Conservation (phyloP, 371 early-diverging fungal genomes). For the Mucor indicus region DNA sequence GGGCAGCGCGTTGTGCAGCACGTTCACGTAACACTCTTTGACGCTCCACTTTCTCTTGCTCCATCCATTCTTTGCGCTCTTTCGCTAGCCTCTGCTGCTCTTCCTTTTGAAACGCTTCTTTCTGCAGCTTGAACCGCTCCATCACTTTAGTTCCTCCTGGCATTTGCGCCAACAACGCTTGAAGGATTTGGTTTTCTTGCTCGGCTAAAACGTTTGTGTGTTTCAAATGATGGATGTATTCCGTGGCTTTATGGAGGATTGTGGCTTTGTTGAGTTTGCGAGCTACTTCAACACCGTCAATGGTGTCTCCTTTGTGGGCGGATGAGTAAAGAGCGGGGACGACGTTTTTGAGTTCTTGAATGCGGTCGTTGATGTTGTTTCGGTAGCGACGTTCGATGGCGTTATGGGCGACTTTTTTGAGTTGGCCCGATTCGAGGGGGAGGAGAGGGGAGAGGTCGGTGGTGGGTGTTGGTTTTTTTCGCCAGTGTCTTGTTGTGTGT, state of each 20-base stretch:
- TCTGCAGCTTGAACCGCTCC: slow-evolving; percentile 9
- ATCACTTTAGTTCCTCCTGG: slow-evolving; percentile 40
- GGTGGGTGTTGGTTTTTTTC: neutral
- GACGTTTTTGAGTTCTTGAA: slow-evolving; percentile 71
- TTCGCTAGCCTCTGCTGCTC: slow-evolving; percentile 2
- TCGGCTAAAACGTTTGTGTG: slow-evolving; percentile 42
- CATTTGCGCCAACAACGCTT: slow-evolving; percentile 36
- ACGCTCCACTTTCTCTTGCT: slow-evolving; percentile 4
- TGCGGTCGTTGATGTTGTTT: slow-evolving; percentile 89
- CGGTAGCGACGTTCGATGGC: slow-evolving; percentile 87
- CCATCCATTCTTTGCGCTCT: slow-evolving; percentile 4
- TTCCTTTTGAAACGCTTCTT: slow-evolving; percentile 4
- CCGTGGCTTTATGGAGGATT: slow-evolving; percentile 73
- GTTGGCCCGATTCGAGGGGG: neutral
- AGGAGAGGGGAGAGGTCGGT: neutral
- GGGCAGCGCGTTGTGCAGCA: slow-evolving; percentile 15
- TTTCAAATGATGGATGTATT: slow-evolving; percentile 73
- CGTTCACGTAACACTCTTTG: slow-evolving; percentile 11
- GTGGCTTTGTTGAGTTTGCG: slow-evolving; percentile 84
- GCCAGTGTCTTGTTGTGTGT: slow-evolving; percentile 9
- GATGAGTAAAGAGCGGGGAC: slow-evolving; percentile 73
- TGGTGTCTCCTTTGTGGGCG: slow-evolving; percentile 27
- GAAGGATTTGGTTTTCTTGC: slow-evolving; percentile 39
- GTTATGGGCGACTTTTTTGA: slow-evolving; percentile 84
- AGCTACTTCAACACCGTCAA: slow-evolving; percentile 57